Evolutionary conservation across 2,329 filamentous ascomycete species (phyloP), one percentile per base, ranked within the genome.

Genomic region (Bipolaris gigantea): DNA sequence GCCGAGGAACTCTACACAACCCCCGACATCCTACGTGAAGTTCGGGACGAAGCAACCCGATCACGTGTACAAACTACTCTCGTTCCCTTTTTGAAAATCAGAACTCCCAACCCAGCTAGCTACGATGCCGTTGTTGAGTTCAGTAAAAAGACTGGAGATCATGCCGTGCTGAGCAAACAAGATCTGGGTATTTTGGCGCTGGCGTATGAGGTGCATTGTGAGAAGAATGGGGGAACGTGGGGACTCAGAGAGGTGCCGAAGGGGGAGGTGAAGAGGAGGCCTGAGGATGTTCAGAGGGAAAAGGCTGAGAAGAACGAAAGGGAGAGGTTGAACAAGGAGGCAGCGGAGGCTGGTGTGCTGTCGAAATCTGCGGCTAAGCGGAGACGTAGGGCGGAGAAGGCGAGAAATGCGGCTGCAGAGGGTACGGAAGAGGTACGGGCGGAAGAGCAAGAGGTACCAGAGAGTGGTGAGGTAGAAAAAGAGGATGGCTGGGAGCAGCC

Each of bases 151-250:
- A 97, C 94, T 0, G 94, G 94, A 50, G 94, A 99, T 73, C 81
- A 92, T 58, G 85, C 89, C 10, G 93, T 97, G 0, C 79, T 99
- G 54, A 97, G 92, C 76, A 86, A 83, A 70, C 89, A 92, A 1
- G 94, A 99, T 85, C 79, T 97, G 56, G 89, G 95, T 63, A 83
- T 99, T 36, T 79, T 97, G 68, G 94, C 93, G 8, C 79, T 99
- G 51, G 89, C 91, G 1, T 97, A 97, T 73, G 94, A 99, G 73
- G 73, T 97, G n/a, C 93, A 97, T 67, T 89, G 90, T 66, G 92
- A 97, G 78, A 81, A 87, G 54, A 95, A 96, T 71, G 85, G 87
- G n/a, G 92, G 92, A 2, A 87, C 96, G 71, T 96, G 90, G 89
- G 84, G 92, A 55, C 69, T 97, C 73, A 82, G 92, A 57, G 89